Evolutionary conservation across 768 basidiomycete genomes (phyloP).

Genomic region (Leccinum broughii): DNA sequence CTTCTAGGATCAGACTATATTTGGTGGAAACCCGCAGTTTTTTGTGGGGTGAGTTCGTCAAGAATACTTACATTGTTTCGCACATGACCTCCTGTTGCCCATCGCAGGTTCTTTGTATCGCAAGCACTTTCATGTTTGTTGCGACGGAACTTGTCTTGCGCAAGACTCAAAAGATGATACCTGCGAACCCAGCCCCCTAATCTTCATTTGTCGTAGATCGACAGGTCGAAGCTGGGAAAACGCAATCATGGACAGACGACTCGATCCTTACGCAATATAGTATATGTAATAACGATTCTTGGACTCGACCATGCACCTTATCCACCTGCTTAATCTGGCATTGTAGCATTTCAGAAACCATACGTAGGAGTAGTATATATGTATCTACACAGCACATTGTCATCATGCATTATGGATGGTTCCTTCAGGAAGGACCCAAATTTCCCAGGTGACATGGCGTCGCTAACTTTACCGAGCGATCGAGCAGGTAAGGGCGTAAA

Average conservation of each 20-base stretch:
- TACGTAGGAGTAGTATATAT: neutral
- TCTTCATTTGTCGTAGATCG: neutral
- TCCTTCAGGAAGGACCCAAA: neutral
- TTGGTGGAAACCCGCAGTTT: constrained; percentile 59
- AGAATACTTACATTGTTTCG: neutral
- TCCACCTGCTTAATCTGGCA: neutral
- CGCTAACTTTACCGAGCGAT: too few species aligned
- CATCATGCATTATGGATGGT: neutral
- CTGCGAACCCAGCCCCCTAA: neutral
- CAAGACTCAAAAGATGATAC: neutral
- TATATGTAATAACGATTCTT: constrained; percentile 1
- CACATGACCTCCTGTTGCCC: constrained; percentile 3
- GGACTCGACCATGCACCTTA: neutral
- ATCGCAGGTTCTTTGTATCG: constrained; percentile 19
- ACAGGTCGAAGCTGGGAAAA: neutral
- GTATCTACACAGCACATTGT: neutral
- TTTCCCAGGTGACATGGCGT: neutral
- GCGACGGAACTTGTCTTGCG: constrained; percentile 10
- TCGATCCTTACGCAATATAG: neutral
- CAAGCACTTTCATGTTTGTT: constrained; percentile 18
- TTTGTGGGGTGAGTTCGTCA: constrained; percentile 41
- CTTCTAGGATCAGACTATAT: constrained; percentile 49
- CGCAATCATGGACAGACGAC: neutral
- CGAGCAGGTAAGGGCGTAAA: too few species aligned
- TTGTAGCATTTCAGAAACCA: neutral